Conservation (phyloP, 208 protist species). For the Borovskyia barvae region DNA sequence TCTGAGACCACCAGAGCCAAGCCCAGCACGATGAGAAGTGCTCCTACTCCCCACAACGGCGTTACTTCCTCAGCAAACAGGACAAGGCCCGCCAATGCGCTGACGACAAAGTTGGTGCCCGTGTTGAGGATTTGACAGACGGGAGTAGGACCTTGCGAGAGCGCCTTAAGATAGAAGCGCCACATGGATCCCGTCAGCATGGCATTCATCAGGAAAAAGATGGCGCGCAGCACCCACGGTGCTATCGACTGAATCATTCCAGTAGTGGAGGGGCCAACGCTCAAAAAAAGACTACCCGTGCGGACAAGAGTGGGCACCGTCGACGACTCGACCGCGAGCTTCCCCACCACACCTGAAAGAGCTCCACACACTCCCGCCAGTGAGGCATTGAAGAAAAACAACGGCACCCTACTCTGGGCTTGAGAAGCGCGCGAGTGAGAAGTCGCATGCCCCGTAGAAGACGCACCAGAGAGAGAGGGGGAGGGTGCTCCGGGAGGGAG, state of each 20-base stretch:
- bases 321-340: constrained; percentile 52
- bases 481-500: no score
- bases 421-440: neutral
- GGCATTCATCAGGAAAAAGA: constrained; percentile 54
- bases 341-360: constrained; percentile 68
- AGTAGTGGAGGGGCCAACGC: constrained; percentile 10
- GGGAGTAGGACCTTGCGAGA: constrained; percentile 77
- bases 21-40: constrained; percentile 61
- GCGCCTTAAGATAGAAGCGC: constrained; percentile 81
- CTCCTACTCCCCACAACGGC: constrained; percentile 56
- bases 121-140: constrained; percentile 86
- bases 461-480: no score
- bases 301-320: constrained; percentile 19
- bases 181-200: constrained; percentile 84
- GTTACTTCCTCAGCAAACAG: constrained; percentile 78
- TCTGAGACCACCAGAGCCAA: constrained; percentile 74
- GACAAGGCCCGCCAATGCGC: constrained; percentile 62
- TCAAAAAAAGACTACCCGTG: constrained; percentile 1
- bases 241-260: constrained; percentile 19
- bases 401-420: neutral
- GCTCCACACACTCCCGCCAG: constrained; percentile 73
- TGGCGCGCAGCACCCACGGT: constrained; percentile 36
- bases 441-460: no score
- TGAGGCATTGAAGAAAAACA: constrained; percentile 66
- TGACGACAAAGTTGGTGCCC: constrained; percentile 79